phyloP scores from a whole-genome alignment of 768 basidiomycete species.

The Tulasnella calospora region DNA sequence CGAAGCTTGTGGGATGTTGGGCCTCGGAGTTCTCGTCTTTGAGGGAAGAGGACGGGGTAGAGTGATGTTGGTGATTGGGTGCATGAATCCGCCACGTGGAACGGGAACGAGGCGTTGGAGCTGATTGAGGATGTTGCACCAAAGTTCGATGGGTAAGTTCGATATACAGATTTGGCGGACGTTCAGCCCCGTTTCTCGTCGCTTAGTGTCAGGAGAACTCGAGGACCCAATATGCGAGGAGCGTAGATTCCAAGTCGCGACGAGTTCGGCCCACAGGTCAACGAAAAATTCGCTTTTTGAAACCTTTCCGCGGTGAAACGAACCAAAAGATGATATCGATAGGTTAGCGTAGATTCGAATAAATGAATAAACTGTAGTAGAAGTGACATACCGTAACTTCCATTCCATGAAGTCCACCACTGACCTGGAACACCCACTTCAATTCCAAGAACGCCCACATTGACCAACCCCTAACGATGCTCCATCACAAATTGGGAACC shows the following conservation, averaged over 20 bases:
- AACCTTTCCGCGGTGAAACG: too few species aligned
- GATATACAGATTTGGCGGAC: not conserved
- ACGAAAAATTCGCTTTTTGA: not conserved
- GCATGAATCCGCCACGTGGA: too few species aligned
- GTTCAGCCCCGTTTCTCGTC: not conserved
- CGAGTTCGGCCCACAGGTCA: constrained; percentile 10
- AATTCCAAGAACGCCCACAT: not conserved
- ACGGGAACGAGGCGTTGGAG: too few species aligned
- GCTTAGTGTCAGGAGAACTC: not conserved
- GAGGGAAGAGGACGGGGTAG: too few species aligned
- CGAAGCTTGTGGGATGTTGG: not conserved
- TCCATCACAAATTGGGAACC: constrained; percentile 18
- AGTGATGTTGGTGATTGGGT: too few species aligned
- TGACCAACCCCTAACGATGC: constrained; percentile 13
- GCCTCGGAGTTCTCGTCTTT: not conserved
- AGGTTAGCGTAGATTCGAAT: not conserved
- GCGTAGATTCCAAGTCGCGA: not conserved
- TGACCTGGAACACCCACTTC: not conserved
- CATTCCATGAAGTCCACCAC: not conserved
- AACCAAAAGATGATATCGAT: not conserved
- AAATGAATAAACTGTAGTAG: not conserved
- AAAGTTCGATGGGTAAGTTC: constrained; percentile 17
- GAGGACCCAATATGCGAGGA: not conserved
- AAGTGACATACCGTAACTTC: not conserved
- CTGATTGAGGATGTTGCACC: not conserved